These are phyloP conservation scores for Ustulina deusta DNA, from an alignment of 2,329 filamentous ascomycete genomes.

Conservation along the genomic window DNA sequence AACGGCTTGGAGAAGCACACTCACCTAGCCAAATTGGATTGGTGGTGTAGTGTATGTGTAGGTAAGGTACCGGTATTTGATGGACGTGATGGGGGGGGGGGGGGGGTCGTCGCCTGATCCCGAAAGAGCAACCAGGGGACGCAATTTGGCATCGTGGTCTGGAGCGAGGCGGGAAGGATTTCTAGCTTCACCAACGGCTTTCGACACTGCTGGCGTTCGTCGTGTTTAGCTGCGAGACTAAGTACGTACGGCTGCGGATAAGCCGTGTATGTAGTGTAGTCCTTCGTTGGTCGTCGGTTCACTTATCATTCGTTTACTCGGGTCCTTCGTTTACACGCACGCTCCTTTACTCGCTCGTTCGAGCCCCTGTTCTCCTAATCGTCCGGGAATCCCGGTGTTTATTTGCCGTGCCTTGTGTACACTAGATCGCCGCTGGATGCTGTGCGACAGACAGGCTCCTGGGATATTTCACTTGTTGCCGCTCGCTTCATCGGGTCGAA, in stretches of 20 bases:
- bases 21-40: not conserved
- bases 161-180: not conserved
- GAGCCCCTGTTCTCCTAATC: not conserved
- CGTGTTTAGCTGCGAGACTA: not conserved
- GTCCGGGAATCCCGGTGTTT: not conserved
- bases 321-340: not conserved
- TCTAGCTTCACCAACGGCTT: constrained; percentile 1
- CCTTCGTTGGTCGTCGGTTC: not conserved
- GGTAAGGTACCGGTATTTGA: too few species aligned
- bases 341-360: not conserved
- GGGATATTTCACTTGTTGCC: not conserved
- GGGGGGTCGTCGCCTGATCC: constrained; percentile 10
- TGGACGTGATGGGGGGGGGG: not conserved
- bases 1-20: constrained; percentile 7
- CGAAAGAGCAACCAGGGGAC: not conserved
- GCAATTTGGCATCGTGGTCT: not conserved
- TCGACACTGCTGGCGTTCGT: not conserved
- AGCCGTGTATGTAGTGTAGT: not conserved
- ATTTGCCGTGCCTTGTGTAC: not conserved
- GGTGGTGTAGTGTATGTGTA: not conserved
- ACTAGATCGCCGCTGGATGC: too few species aligned
- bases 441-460: not conserved
- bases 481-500: not conserved
- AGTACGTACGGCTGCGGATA: too few species aligned
- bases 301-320: not conserved